These are phyloP conservation scores for Aspergillus novofumigatus DNA, from an alignment of 2,329 filamentous ascomycete genomes.

Conservation along the genomic window DNA sequence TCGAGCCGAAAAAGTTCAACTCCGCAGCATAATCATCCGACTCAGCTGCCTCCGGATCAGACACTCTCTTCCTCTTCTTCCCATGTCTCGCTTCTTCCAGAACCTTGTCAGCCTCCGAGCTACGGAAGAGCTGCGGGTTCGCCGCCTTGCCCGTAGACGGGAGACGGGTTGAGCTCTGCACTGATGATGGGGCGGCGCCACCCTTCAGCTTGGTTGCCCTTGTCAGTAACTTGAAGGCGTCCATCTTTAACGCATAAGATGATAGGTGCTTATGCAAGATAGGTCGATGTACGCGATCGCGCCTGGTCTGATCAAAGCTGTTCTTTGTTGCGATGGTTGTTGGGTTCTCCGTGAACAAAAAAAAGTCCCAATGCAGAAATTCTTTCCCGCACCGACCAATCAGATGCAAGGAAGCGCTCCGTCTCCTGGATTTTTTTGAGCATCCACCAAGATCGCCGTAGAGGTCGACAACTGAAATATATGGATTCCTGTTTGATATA, in stretches of 20 bases:
- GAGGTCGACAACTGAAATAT: background rate
- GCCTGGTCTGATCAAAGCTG: background rate
- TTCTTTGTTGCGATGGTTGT: conserved; percentile 6
- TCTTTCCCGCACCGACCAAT: conserved; percentile 31
- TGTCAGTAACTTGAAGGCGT: conserved; percentile 44
- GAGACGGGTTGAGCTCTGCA: conserved; percentile 25
- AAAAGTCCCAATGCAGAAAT: conserved; percentile 24
- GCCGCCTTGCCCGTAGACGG: conserved; percentile 39
- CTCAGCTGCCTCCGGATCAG: conserved; percentile 16
- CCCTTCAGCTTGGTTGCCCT: conserved; percentile 42
- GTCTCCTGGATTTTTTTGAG: background rate
- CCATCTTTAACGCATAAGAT: conserved; percentile 29
- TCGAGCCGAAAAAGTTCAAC: conserved; percentile 36
- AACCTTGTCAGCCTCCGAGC: conserved; percentile 25
- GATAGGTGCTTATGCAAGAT: conserved; percentile 7
- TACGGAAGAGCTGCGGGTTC: conserved; percentile 37
- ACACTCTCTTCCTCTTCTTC: conserved; percentile 36
- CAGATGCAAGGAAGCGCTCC: conserved; percentile 15
- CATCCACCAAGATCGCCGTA: background rate
- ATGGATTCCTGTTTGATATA: background rate
- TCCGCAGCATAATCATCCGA: conserved; percentile 22
- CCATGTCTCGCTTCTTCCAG: conserved; percentile 22
- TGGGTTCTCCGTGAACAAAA: conserved; percentile 16
- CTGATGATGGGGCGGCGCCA: conserved; percentile 21
- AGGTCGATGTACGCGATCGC: background rate